Base-by-base conservation (phyloP, 352 stramenopile species). In the Phytophthora ramorum region DNA sequence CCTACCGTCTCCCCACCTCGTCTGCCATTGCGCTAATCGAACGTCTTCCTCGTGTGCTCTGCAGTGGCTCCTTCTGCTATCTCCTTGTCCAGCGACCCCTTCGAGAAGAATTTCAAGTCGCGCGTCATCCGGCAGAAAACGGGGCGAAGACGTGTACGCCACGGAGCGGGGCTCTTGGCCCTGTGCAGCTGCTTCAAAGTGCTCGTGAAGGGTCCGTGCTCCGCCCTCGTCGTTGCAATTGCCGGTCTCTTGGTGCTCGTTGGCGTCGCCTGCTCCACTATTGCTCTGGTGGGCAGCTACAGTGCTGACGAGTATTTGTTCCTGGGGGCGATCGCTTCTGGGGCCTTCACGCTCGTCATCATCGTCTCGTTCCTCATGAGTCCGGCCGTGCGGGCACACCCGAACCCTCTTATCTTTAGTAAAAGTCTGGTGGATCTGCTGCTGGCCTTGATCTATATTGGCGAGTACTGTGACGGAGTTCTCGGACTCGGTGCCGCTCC, bases 381-480 rank as follows among this genome's bases (percentile, higher is more conserved):
- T 62, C 73, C 66, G 4, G 68, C 69, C 4, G 80, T 93, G 45
- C 72, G 85, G 9, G 71, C 79, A 9, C 85, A 96, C 38, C 89
- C 89, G 13, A 96, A 95, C 53, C 81, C 87, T 12, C 78, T 96
- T 37, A 95, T 96, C 54, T 89, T 94, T 55, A 94, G 86, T 69
- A 96, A 96, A 66, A 95, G 89, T 55, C 59, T 89, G 0, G 79
- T 95, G n/a, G 89, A 95, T 51, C 58, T 94, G 7, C 54, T 93
- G 45, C 69, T 95, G 35, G 78, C 85, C 1, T 50, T 71, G 38
- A 79, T 94, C 16, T 95, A 95, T 49, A 66, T 95, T 12, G 78
- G 81, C n/a, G 75, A 96, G 59, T 96, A 90, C 65, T 79, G 72
- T 82, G 20, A 94, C 86, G 6, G 82, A 95, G 69, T 90, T 84